These are phyloP conservation scores for Pseudocercospora cruenta DNA, from an alignment of 2,329 filamentous ascomycete genomes.

Conservation along the genomic window DNA sequence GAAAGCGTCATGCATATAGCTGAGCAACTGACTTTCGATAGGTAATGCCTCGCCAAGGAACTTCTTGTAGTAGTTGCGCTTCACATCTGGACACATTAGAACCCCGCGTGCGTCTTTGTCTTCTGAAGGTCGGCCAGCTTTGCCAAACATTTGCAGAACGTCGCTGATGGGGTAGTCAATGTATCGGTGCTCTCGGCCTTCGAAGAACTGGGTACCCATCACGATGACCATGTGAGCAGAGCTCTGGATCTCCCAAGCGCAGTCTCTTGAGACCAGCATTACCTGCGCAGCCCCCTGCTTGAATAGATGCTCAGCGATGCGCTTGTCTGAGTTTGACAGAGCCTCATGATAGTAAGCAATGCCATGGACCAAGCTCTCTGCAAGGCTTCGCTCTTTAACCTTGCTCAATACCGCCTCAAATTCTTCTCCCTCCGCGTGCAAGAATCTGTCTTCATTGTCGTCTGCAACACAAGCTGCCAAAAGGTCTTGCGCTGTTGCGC, in stretches of 20 bases:
- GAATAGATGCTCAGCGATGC: slow-evolving; percentile 91
- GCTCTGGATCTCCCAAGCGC: slow-evolving; percentile 92
- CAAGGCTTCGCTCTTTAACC: slow-evolving; percentile 82
- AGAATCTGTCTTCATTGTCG: slow-evolving; percentile 90
- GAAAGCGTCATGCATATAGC: slow-evolving; percentile 92
- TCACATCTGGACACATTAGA: slow-evolving; percentile 93
- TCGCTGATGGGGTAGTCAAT: slow-evolving; percentile 95
- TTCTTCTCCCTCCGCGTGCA: slow-evolving; percentile 81
- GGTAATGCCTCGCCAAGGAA: slow-evolving; percentile 95
- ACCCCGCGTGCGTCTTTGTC: slow-evolving; percentile 86
- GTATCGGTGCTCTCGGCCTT: slow-evolving; percentile 94
- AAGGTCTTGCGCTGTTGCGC: slow-evolving; percentile 82
- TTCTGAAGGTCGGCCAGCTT: slow-evolving; percentile 75
- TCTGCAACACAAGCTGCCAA: slow-evolving; percentile 85
- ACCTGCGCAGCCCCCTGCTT: slow-evolving; percentile 88
- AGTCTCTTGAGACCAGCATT: slow-evolving; percentile 79
- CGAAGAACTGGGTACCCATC: slow-evolving; percentile 98
- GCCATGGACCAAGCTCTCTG: slow-evolving; percentile 87
- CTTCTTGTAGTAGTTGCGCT: slow-evolving; percentile 98
- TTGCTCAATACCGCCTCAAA: slow-evolving; percentile 79
- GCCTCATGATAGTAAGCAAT: slow-evolving; percentile 98
- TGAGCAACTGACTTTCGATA: slow-evolving; percentile 90
- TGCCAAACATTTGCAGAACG: slow-evolving; percentile 96
- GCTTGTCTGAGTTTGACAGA: slow-evolving; percentile 82
- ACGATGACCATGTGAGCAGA: slow-evolving; percentile 89